Percentiles rank a stretch among this genome's conserved stretches.
Conservation (phyloP, 1,284 basidiomycete species). For the Cryptococcus amylolentus region DNA sequence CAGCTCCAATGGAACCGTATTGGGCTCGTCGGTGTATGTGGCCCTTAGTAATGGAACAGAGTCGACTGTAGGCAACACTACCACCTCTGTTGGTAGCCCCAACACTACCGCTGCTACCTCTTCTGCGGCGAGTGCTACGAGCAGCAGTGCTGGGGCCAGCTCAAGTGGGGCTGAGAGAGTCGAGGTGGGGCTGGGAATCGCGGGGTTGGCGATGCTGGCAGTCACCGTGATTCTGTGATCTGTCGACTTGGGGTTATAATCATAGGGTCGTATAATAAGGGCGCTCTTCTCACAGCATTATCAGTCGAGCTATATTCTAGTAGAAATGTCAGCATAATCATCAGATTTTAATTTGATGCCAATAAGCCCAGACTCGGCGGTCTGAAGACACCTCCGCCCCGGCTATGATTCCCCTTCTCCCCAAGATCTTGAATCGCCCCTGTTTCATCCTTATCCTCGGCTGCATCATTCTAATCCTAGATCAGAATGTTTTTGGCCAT, state of each 20-base stretch:
- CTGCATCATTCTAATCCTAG: too few species aligned
- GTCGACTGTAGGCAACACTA: not conserved
- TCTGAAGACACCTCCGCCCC: too few species aligned
- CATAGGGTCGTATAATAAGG: not conserved
- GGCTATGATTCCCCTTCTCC: too few species aligned
- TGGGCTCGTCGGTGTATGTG: conserved; percentile 7
- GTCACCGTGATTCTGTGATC: not conserved
- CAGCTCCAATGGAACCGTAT: conserved; percentile 5
- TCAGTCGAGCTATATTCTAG: too few species aligned
- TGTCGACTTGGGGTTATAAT: not conserved
- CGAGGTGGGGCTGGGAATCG: not conserved
- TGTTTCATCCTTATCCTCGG: too few species aligned
- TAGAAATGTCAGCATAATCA: too few species aligned
- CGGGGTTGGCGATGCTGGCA: not conserved
- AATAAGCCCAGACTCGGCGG: too few species aligned
- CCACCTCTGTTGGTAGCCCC: not conserved
- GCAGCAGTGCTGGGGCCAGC: not conserved
- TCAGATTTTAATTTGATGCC: too few species aligned
- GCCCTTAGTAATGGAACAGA: not conserved
- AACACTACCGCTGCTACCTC: not conserved
- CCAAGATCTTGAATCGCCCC: too few species aligned
- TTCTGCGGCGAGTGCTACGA: not conserved
- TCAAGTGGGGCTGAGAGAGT: not conserved
- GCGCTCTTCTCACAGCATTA: not conserved
- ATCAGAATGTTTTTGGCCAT: too few species aligned